These are phyloP conservation scores for Neonectria punicea DNA, from an alignment of 2,329 filamentous ascomycete genomes.

Conservation along the genomic window DNA sequence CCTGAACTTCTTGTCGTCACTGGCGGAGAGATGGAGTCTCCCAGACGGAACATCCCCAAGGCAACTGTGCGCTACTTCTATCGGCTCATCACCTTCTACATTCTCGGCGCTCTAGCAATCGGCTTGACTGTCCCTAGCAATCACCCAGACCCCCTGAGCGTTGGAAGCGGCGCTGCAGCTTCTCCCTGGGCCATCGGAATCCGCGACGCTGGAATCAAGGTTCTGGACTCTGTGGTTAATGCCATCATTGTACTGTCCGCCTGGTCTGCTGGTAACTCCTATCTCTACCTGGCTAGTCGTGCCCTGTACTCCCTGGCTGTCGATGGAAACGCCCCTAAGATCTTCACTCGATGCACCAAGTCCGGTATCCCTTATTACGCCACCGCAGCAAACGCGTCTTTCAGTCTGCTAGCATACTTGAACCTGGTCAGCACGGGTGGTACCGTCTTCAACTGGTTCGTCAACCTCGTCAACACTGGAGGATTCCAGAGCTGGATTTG, in stretches of 20 bases:
- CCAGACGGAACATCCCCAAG: conserved; percentile 47
- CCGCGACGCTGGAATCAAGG: conserved; percentile 53
- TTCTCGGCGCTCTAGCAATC: conserved; percentile 20
- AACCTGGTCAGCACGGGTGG: conserved; percentile 17
- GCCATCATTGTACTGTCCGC: conserved; percentile 65
- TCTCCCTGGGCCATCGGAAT: conserved; percentile 69
- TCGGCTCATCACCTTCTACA: conserved; percentile 24
- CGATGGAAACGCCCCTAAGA: conserved; percentile 52
- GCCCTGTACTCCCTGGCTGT: conserved; percentile 58
- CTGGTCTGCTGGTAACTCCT: conserved; percentile 66
- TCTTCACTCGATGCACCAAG: conserved; percentile 43
- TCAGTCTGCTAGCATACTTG: conserved; percentile 25
- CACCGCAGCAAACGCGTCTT: conserved; percentile 23
- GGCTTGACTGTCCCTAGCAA: conserved; percentile 16
- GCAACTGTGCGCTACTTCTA: conserved; percentile 24
- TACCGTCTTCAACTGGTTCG: conserved; percentile 30
- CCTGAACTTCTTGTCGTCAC: conserved; percentile 45
- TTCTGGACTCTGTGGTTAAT: conserved; percentile 61
- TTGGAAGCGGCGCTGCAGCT: conserved; percentile 44
- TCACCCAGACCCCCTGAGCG: conserved; percentile 5
- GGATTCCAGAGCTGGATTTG: conserved; percentile 27
- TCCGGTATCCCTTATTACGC: conserved; percentile 40
- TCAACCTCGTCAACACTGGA: conserved; percentile 27
- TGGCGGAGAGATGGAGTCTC: conserved; percentile 50
- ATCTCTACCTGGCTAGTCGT: conserved; percentile 60